A percentile compares a stretch with the other conserved stretches of the same genome.
phyloP scores from a whole-genome alignment of 805 yeast genomes.

The Candida sonorensis region DNA sequence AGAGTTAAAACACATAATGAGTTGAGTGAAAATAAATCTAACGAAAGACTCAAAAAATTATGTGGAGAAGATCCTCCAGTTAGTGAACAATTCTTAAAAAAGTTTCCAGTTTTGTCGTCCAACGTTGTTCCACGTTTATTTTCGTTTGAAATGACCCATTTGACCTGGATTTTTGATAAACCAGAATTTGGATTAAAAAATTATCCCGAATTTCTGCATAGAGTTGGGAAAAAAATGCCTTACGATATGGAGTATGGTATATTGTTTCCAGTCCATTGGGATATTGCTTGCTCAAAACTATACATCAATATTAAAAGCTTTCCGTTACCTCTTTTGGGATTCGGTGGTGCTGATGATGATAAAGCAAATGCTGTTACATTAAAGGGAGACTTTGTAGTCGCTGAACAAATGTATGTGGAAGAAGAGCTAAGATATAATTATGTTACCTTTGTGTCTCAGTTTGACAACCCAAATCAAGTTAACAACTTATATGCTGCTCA shows the following conservation, averaged over 20 bases:
- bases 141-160: conserved; percentile 40
- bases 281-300: conserved; percentile 36
- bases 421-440: conserved; percentile 33
- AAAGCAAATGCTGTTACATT: conserved; percentile 27
- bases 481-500: conserved; percentile 53
- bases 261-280: conserved; percentile 41
- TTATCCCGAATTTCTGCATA: conserved; percentile 35
- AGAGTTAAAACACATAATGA: conserved; percentile 12
- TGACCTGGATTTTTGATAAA: conserved; percentile 39
- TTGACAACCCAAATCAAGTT: conserved; percentile 13
- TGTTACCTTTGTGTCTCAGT: conserved; percentile 42
- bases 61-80: conserved; percentile 23
- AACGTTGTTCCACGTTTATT: conserved; percentile 45
- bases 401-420: conserved; percentile 55
- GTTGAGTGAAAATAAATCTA: conserved; percentile 3
- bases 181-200: conserved; percentile 48
- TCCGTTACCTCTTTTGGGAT: conserved; percentile 49
- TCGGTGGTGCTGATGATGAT: conserved; percentile 39
- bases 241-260: conserved; percentile 45
- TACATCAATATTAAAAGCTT: conserved; percentile 46
- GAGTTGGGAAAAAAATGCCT: conserved; percentile 48
- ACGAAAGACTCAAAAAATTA: too few relatives aligned
- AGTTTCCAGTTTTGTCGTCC: conserved; percentile 22
- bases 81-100: conserved; percentile 17
- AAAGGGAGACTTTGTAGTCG: conserved; percentile 46